Base-by-base conservation (phyloP, 352 stramenopile genomes). In the Globisporangium spinosum region DNA sequence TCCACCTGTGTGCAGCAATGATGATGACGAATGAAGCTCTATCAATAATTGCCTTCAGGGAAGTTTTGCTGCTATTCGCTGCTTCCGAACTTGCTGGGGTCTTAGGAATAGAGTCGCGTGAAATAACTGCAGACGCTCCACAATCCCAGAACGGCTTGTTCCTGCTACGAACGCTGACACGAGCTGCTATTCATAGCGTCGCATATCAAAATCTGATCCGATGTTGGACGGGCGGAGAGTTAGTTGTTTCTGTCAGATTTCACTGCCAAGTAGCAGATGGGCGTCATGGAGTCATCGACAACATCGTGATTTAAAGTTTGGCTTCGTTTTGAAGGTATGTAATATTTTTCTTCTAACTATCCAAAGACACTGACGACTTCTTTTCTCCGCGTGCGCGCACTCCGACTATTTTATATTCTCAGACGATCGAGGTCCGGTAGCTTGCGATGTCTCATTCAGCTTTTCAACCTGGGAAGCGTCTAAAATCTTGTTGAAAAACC, bases 401-500 rank as follows among this genome's bases (percentile, higher is more conserved):
- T 32, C 5, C 35, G 12, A 64, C 61, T 63, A 72, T 34, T 68
- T 63, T 25, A 61, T 60, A 17, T 40, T 68, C 23, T 68, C 56
- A 8, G 34, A 53, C 43, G 43, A 51, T 23, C 47, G 60, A 3
- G 47, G 62, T 1, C 60, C 62, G 2, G 25, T 38, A 1, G 60
- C 54, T 53, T 72, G 56, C 2, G 67, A 67, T 2, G 67, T 72
- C 43, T 68, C 62, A 22, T 68, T 68, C 38, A 68, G 25, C 27
- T 68, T 68, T 62, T 76, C 72, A 8, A 80, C 56, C 43, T 78
- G 69, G 2, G 80, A 89, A 3, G 82, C 70, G 65, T 91, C 82
- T 13, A 86, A 62, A 22, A 93, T 87, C 69, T 93, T 93, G 68
- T 93, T 90, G 62, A 83, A 88, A 13, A 82, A 79, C 3, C 80